Conservation (phyloP, 805 yeast species). For the Kluyveromyces siamensis region DNA sequence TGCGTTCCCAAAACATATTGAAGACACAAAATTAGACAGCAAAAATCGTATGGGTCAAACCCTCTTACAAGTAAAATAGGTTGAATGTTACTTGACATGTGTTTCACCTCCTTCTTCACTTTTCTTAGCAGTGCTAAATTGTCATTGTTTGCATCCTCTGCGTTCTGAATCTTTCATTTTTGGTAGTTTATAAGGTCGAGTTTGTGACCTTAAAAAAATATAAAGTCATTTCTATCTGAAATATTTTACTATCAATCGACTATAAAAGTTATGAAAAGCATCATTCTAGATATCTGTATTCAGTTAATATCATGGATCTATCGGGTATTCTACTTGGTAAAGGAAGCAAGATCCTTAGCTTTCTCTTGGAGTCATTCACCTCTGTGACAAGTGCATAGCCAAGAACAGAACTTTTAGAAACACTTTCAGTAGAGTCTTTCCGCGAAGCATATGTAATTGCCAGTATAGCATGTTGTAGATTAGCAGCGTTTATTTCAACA, state of each 20-base stretch:
- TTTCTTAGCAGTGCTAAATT: no score
- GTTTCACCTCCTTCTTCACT: background rate
- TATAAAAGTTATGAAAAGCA: background rate
- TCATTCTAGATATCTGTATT: constrained; percentile 73
- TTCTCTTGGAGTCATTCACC: constrained; percentile 67
- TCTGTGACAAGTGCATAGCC: constrained; percentile 69
- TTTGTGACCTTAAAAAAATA: background rate
- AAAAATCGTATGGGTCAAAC: constrained; percentile 1
- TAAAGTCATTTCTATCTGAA: background rate
- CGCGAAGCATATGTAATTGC: constrained; percentile 50
- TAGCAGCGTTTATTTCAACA: constrained; percentile 41
- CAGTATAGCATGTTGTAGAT: constrained; percentile 66
- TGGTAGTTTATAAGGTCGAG: no score
- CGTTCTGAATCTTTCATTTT: no score
- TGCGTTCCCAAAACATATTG: background rate
- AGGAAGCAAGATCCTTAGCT: constrained; percentile 68
- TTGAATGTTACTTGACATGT: background rate
- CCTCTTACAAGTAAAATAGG: background rate
- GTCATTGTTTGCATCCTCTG: no score
- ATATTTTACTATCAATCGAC: no score
- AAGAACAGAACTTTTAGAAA: constrained; percentile 48
- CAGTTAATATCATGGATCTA: constrained; percentile 64
- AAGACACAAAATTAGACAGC: background rate
- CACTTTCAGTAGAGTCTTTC: constrained; percentile 38
- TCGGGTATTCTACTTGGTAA: constrained; percentile 81